Evolutionary conservation across 169 alveolate genomes (phyloP), one percentile per base, ranked within the genome.

Genomic region (Miamiensis avidus): DNA sequence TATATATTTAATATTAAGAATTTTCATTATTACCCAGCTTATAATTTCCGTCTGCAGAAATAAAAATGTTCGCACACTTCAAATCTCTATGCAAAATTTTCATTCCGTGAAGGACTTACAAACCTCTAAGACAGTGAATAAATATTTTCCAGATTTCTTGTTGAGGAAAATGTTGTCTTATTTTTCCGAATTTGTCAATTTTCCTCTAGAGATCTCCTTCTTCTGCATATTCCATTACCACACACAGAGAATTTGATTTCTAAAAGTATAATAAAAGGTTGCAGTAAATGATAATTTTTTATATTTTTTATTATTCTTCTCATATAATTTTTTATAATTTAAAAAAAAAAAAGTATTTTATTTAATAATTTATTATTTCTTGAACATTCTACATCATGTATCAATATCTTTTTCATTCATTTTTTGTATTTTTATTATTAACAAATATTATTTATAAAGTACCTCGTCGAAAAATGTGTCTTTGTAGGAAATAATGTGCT

Each of bases 151-250:
- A 90, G 29, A 94, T 92, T 77, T 93, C 89, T 31, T 89, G 65
- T 83, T 94, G 96, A 0, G 81, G 64, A 33, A 92, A 79, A 85
- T 72, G 84, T 29, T 81, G 78, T n/a, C 84, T 87, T 1, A 75
- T 84, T 75, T 75, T 82, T 84, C 86, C 82, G 69, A 77, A 34
- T 0, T 79, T 83, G 0, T 88, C 74, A 26, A 94, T 94, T 86
- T 83, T 87, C 30, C 87, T 84, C 49, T 86, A 88, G 32, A 92
- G 84, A 81, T 94, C 97, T 0, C 97, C 97, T 30, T 87, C 79
- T 76, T 92, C 95, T 6, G 97, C 97, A 75, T 83, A 94, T 81
- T 94, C 96, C 93, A 94, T 86, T 25, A 94, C 89, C 30, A 94
- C 78, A 74, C 95, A 85, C 29, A 76, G 69, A 33, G 69, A 49